Percentiles rank a stretch among this genome's conserved stretches.
Evolutionary conservation across 225 moss, liverwort and hornwort genomes (phyloP).

Genomic region (Pleurozium schreberi): DNA sequence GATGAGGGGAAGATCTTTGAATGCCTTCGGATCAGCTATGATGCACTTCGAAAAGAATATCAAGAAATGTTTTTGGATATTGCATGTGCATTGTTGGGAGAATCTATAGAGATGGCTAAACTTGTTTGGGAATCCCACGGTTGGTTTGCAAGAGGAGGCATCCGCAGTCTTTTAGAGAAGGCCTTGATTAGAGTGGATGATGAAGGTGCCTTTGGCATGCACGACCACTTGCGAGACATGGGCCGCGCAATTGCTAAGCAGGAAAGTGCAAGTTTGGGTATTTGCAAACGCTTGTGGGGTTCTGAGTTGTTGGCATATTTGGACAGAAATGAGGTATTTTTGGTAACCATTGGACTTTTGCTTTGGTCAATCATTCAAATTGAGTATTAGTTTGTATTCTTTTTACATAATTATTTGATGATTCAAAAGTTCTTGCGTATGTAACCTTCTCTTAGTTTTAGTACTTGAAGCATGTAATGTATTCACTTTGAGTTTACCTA

Average conservation of each 20-base stretch:
- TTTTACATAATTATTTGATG: too few relatives aligned
- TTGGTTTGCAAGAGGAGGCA: neutral
- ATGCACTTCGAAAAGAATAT: neutral
- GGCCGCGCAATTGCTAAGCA: neutral
- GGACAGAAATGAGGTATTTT: neutral
- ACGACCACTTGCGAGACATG: neutral
- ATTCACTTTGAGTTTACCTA: neutral
- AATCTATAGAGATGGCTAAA: neutral
- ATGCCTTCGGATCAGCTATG: neutral
- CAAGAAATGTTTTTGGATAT: neutral
- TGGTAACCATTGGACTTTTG: neutral
- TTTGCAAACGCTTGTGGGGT: neutral
- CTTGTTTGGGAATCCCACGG: neutral
- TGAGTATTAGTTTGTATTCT: too few relatives aligned
- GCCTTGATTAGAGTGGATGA: neutral
- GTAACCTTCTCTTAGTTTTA: neutral
- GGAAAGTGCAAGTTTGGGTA: neutral
- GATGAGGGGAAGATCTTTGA: neutral
- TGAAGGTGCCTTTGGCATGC: neutral
- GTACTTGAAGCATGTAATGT: neutral
- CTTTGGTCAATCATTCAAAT: neutral
- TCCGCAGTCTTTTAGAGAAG: neutral
- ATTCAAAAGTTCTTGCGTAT: too few relatives aligned
- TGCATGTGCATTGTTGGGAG: neutral
- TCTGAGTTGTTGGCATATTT: too few relatives aligned